A percentile compares a stretch with the other conserved stretches of the same genome.
These are phyloP conservation scores for Pseudocercospora cruenta DNA, from an alignment of 2,329 filamentous ascomycete genomes.

Conservation along the genomic window DNA sequence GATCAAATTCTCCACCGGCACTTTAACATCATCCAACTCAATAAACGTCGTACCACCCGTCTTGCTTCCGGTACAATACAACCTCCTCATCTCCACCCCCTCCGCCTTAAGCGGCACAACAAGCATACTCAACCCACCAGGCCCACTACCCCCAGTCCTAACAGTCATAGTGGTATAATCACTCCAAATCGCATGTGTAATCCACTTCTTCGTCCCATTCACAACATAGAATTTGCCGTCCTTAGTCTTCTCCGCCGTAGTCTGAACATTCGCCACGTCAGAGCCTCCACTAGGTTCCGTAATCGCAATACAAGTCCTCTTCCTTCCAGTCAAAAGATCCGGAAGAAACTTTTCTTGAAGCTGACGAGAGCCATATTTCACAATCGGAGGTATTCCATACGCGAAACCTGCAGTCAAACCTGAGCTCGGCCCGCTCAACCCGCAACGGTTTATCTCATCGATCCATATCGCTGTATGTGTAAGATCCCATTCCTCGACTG, in stretches of 20 bases:
- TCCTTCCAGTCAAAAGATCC: conserved; percentile 66
- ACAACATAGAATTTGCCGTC: conserved; percentile 71
- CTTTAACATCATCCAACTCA: conserved; percentile 72
- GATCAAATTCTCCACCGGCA: conserved; percentile 70
- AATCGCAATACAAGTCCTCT: conserved; percentile 73
- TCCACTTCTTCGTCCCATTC: conserved; percentile 79
- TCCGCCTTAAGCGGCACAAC: conserved; percentile 47
- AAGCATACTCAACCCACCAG: conserved; percentile 45
- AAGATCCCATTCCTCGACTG: conserved; percentile 74
- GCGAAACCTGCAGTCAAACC: conserved; percentile 70
- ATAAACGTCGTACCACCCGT: conserved; percentile 73
- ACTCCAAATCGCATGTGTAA: conserved; percentile 72
- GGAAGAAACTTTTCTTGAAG: conserved; percentile 69
- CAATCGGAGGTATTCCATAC: conserved; percentile 70
- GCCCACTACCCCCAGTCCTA: conserved; percentile 45
- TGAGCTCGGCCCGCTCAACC: conserved; percentile 63
- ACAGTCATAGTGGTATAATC: conserved; percentile 72
- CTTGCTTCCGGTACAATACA: conserved; percentile 67
- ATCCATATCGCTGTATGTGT: conserved; percentile 69
- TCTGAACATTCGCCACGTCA: conserved; percentile 73
- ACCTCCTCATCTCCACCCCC: conserved; percentile 67
- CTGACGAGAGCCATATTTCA: conserved; percentile 65
- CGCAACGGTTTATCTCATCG: conserved; percentile 71
- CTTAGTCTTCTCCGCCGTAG: conserved; percentile 63
- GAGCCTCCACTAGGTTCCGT: conserved; percentile 74